phyloP scores from a whole-genome alignment of 2,329 filamentous ascomycete species.

The Pseudopyricularia cyperi region DNA sequence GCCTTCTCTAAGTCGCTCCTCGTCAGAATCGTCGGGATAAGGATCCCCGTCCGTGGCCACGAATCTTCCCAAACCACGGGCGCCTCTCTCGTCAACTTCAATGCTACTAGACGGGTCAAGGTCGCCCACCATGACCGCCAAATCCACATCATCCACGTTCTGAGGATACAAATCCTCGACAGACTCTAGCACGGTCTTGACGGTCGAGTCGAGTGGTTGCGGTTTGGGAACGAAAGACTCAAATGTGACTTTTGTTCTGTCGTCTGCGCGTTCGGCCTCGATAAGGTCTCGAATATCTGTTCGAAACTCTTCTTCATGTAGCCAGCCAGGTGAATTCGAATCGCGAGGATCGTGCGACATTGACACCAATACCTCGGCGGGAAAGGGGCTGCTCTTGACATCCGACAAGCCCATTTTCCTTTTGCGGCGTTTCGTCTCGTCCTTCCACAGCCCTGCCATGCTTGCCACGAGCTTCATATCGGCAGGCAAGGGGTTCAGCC shows the following conservation, averaged over 20 bases:
- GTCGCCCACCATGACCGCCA: slow-evolving; percentile 16
- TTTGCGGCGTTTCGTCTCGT: slow-evolving; percentile 72
- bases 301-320: slow-evolving; percentile 78
- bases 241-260: slow-evolving; percentile 38
- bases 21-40: slow-evolving; percentile 40
- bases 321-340: slow-evolving; percentile 67
- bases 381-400: slow-evolving; percentile 55
- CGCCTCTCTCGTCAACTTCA: slow-evolving; percentile 52
- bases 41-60: slow-evolving; percentile 27
- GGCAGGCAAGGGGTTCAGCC: slow-evolving; percentile 43
- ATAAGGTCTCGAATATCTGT: slow-evolving; percentile 52
- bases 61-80: slow-evolving; percentile 16
- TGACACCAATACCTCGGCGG: slow-evolving; percentile 66
- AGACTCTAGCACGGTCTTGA: slow-evolving; percentile 73
- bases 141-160: slow-evolving; percentile 36
- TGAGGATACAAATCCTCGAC: slow-evolving; percentile 76
- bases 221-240: slow-evolving; percentile 47
- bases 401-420: slow-evolving; percentile 50
- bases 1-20: slow-evolving; percentile 26
- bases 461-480: slow-evolving; percentile 79
- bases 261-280: slow-evolving; percentile 37
- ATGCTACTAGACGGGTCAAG: slow-evolving; percentile 28
- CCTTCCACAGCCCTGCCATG: slow-evolving; percentile 86
- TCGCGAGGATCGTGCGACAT: slow-evolving; percentile 77
- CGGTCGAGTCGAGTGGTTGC: slow-evolving; percentile 35